Conservation (phyloP, 371 early-diverging fungal genomes). For the Mucor piriformis region DNA sequence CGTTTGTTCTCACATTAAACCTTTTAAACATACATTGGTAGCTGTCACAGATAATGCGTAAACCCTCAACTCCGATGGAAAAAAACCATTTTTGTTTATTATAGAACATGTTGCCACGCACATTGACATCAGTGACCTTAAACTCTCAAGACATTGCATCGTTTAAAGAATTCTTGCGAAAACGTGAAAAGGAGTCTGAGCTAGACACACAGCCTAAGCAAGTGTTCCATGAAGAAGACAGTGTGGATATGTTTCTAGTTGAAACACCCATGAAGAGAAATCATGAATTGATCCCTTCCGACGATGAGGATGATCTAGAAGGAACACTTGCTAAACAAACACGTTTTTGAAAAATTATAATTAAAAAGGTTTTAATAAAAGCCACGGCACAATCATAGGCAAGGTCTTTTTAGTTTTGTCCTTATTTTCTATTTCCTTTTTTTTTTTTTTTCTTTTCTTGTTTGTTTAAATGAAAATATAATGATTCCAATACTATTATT, state of each 20-base stretch:
- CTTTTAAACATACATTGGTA: too few species aligned
- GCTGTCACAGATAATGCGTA: too few species aligned
- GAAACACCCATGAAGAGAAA: slow-evolving; percentile 2
- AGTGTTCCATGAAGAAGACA: not conserved
- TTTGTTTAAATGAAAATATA: slow-evolving; percentile 2
- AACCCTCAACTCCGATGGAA: too few species aligned
- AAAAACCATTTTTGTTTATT: not conserved
- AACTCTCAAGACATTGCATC: slow-evolving; percentile 13
- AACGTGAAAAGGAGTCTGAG: not conserved
- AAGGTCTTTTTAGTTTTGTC: not conserved
- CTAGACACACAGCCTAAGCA: not conserved
- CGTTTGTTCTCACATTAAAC: too few species aligned
- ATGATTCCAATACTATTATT: slow-evolving; percentile 10
- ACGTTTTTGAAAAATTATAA: slow-evolving; percentile 9
- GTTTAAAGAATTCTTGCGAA: slow-evolving; percentile 8
- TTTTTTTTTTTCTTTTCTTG: slow-evolving; percentile 5
- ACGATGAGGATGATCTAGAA: not conserved
- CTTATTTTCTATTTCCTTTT: not conserved
- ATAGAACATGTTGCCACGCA: slow-evolving; percentile 11
- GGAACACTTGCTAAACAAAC: slow-evolving; percentile 2
- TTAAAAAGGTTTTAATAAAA: slow-evolving; percentile 13
- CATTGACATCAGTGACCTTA: slow-evolving; percentile 16
- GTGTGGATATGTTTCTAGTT: too few species aligned
- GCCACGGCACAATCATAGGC: not conserved
- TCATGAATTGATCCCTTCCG: not conserved